Percentiles rank a stretch among this genome's conserved stretches.
These are phyloP conservation scores for Aquanectria penicillioides DNA, from an alignment of 2,329 filamentous ascomycete genomes.

Conservation along the genomic window DNA sequence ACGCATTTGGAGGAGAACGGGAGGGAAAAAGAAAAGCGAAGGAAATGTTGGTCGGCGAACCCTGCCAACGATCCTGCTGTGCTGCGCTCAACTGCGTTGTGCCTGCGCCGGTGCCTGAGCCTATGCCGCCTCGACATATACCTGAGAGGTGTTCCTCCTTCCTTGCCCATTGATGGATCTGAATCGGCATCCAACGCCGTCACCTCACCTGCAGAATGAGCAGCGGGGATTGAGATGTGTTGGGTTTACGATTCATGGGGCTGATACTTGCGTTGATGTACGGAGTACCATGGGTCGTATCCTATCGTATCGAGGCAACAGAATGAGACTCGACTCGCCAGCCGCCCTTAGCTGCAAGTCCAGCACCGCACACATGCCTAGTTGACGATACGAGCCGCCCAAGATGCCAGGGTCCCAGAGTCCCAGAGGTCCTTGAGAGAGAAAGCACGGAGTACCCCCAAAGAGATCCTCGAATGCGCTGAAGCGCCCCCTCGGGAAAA, in stretches of 20 bases:
- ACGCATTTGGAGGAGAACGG: background rate
- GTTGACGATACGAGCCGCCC: too few relatives aligned
- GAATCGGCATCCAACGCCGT: slow-evolving; percentile 3
- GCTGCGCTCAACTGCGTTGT: slow-evolving; percentile 4
- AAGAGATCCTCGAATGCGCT: too few relatives aligned
- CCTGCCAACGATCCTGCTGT: background rate
- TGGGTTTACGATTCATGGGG: slow-evolving; percentile 1
- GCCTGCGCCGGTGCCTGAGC: background rate
- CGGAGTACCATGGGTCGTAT: too few relatives aligned
- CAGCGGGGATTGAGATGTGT: background rate
- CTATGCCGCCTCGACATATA: slow-evolving; percentile 1
- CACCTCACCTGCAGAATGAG: slow-evolving; percentile 8
- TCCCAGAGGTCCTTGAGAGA: too few relatives aligned
- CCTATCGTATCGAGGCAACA: too few relatives aligned
- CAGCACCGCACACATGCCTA: too few relatives aligned
- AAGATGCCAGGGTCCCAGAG: too few relatives aligned
- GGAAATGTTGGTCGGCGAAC: background rate
- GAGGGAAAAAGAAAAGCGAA: background rate
- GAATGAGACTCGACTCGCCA: too few relatives aligned
- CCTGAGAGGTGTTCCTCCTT: background rate
- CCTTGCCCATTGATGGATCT: background rate
- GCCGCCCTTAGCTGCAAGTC: too few relatives aligned
- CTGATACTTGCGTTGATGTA: too few relatives aligned
- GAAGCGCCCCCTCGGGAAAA: too few relatives aligned
- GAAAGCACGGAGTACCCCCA: too few relatives aligned